Conservation (phyloP, 1,284 basidiomycete species). For the Pseudozyma tsukubaensis region DNA sequence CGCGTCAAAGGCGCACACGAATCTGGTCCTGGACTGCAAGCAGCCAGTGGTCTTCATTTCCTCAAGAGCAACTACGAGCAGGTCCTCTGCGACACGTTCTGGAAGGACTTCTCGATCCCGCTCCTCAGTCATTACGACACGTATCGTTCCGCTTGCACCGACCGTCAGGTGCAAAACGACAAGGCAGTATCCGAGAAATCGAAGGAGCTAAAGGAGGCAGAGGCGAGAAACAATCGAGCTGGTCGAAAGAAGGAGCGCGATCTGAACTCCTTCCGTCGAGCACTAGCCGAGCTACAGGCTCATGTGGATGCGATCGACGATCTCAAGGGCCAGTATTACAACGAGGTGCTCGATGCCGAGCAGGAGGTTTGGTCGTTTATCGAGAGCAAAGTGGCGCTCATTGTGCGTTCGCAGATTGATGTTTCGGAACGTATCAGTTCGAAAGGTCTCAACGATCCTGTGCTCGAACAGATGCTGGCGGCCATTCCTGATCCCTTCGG, state of each 20-base stretch:
- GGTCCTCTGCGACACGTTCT: conserved; percentile 85
- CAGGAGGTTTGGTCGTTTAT: conserved; percentile 92
- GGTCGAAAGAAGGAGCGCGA: conserved; percentile 77
- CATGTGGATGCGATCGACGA: conserved; percentile 89
- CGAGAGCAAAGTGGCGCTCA: conserved; percentile 71
- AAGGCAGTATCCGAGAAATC: conserved; percentile 77
- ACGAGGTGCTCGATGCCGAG: conserved; percentile 88
- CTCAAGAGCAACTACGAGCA: conserved; percentile 93
- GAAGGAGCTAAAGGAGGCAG: conserved; percentile 85
- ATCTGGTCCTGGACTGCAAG: conserved; percentile 58
- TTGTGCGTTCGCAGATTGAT: conserved; percentile 63
- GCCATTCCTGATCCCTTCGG: conserved; percentile 92
- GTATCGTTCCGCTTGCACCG: conserved; percentile 78
- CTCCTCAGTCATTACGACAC: conserved; percentile 83
- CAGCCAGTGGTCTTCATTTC: conserved; percentile 79
- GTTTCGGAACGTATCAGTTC: conserved; percentile 78
- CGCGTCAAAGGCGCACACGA: conserved; percentile 65
- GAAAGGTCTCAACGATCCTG: conserved; percentile 86
- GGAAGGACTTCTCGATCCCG: conserved; percentile 90
- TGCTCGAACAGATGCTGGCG: conserved; percentile 89
- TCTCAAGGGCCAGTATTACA: conserved; percentile 82
- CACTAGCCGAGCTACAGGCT: conserved; percentile 76
- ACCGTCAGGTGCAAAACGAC: conserved; percentile 65
- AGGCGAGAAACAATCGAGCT: conserved; percentile 82
- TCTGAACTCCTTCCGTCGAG: conserved; percentile 59